phyloP scores from a whole-genome alignment of 2,329 filamentous ascomycete genomes.

The Trichoderma koningiopsis region DNA sequence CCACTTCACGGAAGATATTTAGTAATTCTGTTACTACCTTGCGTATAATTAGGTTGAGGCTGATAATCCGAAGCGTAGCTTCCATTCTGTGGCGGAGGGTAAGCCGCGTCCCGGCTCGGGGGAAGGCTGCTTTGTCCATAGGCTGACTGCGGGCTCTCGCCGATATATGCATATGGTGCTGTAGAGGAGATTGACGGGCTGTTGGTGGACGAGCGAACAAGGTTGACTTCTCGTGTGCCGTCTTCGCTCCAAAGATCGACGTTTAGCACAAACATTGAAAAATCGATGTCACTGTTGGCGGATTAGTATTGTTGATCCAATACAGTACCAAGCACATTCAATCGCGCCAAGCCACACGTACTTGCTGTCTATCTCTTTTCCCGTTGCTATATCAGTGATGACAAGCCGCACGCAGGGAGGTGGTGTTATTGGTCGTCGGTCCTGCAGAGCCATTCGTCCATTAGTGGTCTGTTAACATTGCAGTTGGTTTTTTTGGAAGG shows the following conservation, averaged over 20 bases:
- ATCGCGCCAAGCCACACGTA: slow-evolving; percentile 47
- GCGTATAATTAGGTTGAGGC: slow-evolving; percentile 37
- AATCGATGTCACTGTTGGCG: slow-evolving; percentile 41
- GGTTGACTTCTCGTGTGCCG: slow-evolving; percentile 65
- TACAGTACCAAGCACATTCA: background rate
- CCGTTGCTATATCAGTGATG: slow-evolving; percentile 72
- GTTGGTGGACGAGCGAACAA: slow-evolving; percentile 64
- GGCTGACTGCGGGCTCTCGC: slow-evolving; percentile 34
- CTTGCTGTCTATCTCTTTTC: slow-evolving; percentile 83
- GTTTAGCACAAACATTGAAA: slow-evolving; percentile 57
- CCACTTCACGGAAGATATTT: background rate
- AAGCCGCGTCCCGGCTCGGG: slow-evolving; percentile 42
- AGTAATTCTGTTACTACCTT: slow-evolving; percentile 35
- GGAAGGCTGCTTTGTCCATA: slow-evolving; percentile 43
- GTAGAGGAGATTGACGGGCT: slow-evolving; percentile 80
- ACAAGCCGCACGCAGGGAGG: slow-evolving; percentile 87
- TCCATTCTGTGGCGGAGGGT: slow-evolving; percentile 35
- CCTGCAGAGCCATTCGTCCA: slow-evolving; percentile 55
- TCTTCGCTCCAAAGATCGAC: slow-evolving; percentile 71
- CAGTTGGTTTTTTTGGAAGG: background rate
- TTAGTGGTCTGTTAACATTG: slow-evolving; percentile 11
- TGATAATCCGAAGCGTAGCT: slow-evolving; percentile 41
- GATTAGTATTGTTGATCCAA: background rate
- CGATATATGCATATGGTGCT: slow-evolving; percentile 71
- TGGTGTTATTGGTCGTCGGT: slow-evolving; percentile 92